A percentile compares a stretch with the other conserved stretches of the same genome.
phyloP scores from a whole-genome alignment of 106 monocot species.

The Acanthochlamys bracteata region DNA sequence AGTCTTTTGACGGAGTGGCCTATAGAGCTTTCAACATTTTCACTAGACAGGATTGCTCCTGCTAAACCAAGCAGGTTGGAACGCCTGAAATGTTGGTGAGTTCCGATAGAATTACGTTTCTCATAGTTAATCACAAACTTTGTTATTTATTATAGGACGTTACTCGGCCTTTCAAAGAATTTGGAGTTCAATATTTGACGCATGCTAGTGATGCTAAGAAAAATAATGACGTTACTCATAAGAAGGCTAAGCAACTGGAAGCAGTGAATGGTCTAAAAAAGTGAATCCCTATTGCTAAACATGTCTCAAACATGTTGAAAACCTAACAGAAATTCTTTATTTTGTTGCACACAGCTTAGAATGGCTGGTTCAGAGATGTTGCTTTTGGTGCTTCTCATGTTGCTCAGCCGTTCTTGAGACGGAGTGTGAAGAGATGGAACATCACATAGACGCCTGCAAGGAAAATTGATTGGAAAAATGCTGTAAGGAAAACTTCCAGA shows the following conservation, averaged over 20 bases:
- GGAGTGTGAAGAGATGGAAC: background rate
- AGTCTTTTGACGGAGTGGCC: background rate
- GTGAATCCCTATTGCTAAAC: background rate
- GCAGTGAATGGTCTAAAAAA: background rate
- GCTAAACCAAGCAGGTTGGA: background rate
- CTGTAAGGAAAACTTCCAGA: background rate
- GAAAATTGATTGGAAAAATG: background rate
- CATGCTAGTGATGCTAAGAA: background rate
- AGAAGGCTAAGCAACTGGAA: background rate
- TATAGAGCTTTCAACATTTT: background rate
- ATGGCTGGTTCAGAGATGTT: conserved; percentile 2
- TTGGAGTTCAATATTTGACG: background rate
- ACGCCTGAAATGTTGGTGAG: background rate
- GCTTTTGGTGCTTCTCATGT: conserved; percentile 2
- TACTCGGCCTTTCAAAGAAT: background rate
- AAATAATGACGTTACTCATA: background rate
- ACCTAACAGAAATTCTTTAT: too few relatives aligned
- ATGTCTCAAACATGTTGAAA: too few relatives aligned
- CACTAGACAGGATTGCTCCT: background rate
- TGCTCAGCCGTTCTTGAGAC: background rate
- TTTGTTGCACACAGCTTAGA: background rate
- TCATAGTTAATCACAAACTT: background rate
- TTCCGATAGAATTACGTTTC: background rate
- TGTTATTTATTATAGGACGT: background rate
- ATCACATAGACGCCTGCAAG: background rate